Percentiles rank a stretch among this genome's conserved stretches.
Conservation (phyloP, 352 stramenopile genomes). For the Phytophthora pistaciae region DNA sequence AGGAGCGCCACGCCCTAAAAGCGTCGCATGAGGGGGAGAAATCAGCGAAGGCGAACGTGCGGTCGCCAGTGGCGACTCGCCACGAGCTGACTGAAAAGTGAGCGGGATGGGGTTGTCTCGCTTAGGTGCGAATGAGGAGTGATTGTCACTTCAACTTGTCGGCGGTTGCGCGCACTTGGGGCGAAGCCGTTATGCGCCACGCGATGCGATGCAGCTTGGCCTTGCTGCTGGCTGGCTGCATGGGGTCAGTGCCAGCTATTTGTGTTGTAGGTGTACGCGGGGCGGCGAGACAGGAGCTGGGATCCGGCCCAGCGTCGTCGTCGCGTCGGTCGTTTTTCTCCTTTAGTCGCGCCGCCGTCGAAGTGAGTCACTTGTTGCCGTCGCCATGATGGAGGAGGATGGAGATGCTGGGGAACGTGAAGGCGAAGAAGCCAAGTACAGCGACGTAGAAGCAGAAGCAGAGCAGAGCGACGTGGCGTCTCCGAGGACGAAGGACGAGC, state of each 20-base stretch:
- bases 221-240: background rate
- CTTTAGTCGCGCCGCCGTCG: background rate
- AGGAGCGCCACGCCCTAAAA: no score
- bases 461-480: slow-evolving; percentile 22
- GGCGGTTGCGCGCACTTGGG: slow-evolving; percentile 11
- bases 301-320: background rate
- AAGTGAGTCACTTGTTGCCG: background rate
- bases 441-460: slow-evolving; percentile 8
- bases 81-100: background rate
- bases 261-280: slow-evolving; percentile 8
- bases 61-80: no score
- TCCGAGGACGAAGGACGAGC: background rate
- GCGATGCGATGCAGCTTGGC: slow-evolving; percentile 8
- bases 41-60: background rate
- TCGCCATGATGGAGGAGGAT: slow-evolving; percentile 29
- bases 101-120: background rate
- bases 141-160: slow-evolving; percentile 38
- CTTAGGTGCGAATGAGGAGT: slow-evolving; percentile 24
- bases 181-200: slow-evolving; percentile 13
- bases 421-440: background rate
- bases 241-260: slow-evolving; percentile 14
- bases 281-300: background rate
- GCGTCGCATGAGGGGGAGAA: background rate
- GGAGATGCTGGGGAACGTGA: slow-evolving; percentile 13
- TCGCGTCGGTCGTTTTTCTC: slow-evolving; percentile 13